Conservation (phyloP, 768 basidiomycete species). For the Sporobolomyces roseus region DNA sequence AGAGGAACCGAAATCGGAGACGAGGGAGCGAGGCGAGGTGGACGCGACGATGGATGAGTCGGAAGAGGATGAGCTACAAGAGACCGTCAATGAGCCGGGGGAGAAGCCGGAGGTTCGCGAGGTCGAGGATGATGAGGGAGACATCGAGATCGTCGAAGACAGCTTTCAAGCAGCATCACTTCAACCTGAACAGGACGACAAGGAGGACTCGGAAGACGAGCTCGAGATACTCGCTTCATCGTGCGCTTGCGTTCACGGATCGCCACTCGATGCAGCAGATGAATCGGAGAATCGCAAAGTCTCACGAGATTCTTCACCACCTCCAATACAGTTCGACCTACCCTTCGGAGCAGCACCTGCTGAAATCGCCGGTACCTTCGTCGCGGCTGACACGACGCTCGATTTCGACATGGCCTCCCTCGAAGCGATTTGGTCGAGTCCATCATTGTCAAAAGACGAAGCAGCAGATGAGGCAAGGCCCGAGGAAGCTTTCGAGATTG, state of each 20-base stretch:
- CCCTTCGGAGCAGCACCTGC: constrained; percentile 18
- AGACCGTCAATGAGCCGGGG: not conserved
- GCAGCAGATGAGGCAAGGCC: no score
- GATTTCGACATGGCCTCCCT: constrained; percentile 19
- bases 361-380: constrained; percentile 22
- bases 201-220: constrained; percentile 8
- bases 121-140: not conserved
- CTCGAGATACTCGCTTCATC: constrained; percentile 11
- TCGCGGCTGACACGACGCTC: constrained; percentile 29
- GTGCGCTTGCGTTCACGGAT: constrained; percentile 26
- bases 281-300: not conserved
- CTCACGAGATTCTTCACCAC: not conserved
- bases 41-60: not conserved
- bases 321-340: no score
- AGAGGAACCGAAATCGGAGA: not conserved
- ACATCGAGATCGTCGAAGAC: constrained; percentile 5
- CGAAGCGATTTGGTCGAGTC: constrained; percentile 8
- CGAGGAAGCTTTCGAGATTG: constrained; percentile 15
- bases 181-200: not conserved
- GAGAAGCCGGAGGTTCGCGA: not conserved
- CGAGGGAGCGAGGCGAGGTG: not conserved
- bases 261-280: not conserved
- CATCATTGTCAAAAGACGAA: not conserved
- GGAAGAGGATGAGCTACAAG: not conserved
- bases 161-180: not conserved